A percentile compares a stretch with the other conserved stretches of the same genome.
phyloP scores from a whole-genome alignment of 2,329 filamentous ascomycete species.

The Amphichorda felina region DNA sequence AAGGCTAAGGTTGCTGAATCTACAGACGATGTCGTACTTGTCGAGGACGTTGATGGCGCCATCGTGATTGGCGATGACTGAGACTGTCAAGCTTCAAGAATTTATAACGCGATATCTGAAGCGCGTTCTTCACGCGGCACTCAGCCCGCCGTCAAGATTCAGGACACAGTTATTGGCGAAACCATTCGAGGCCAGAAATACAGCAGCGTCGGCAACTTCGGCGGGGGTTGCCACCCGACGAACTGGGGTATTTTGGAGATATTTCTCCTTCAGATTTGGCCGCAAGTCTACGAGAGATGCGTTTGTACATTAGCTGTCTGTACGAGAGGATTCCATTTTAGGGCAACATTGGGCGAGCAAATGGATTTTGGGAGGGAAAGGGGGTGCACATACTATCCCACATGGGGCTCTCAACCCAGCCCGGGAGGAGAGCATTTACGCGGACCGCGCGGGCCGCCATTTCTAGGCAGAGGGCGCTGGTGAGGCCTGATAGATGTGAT shows the following conservation, averaged over 20 bases:
- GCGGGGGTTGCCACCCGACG: slow-evolving; percentile 53
- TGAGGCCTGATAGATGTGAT: slow-evolving; percentile 40
- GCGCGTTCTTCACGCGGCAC: slow-evolving; percentile 38
- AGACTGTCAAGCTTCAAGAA: too few relatives aligned
- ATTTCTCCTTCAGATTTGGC: slow-evolving; percentile 22
- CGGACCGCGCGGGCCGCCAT: slow-evolving; percentile 50
- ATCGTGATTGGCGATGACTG: slow-evolving; percentile 58
- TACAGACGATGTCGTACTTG: slow-evolving; percentile 27
- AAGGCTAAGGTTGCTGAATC: slow-evolving; percentile 31
- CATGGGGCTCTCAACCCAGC: slow-evolving; percentile 77
- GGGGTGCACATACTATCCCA: slow-evolving; percentile 44
- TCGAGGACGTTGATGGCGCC: slow-evolving; percentile 45
- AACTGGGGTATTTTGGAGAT: slow-evolving; percentile 44
- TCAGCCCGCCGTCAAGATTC: slow-evolving; percentile 76
- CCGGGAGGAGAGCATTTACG: slow-evolving; percentile 71
- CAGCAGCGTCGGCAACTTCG: slow-evolving; percentile 72
- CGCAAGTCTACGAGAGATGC: slow-evolving; percentile 19
- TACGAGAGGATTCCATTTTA: slow-evolving; percentile 1
- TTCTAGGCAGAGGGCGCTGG: slow-evolving; percentile 53
- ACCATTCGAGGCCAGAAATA: slow-evolving; percentile 64
- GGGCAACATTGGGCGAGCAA: not conserved
- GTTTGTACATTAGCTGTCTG: slow-evolving; percentile 25
- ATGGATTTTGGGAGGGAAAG: slow-evolving; percentile 7
- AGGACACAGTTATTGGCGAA: slow-evolving; percentile 84
- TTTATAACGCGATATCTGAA: not conserved